Percentiles rank a stretch among this genome's conserved stretches.
These are phyloP conservation scores for Saturnispora diversa DNA, from an alignment of 805 yeast species.

Conservation along the genomic window DNA sequence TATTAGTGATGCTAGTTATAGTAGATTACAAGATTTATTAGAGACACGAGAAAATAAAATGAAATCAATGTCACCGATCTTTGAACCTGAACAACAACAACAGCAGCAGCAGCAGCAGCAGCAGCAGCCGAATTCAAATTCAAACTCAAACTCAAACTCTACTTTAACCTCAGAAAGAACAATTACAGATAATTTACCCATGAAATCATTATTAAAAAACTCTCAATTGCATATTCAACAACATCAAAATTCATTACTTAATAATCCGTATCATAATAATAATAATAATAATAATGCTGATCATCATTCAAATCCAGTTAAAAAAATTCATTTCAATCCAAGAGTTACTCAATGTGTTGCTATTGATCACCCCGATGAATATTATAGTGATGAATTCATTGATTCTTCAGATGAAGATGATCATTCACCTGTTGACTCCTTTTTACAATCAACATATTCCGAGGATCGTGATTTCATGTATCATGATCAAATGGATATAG, in stretches of 20 bases:
- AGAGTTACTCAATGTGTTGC: conserved; percentile 93
- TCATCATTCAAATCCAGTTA: not conserved
- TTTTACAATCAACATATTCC: conserved; percentile 10
- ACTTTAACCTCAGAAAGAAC: conserved; percentile 11
- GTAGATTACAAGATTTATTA: conserved; percentile 25
- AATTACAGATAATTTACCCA: conserved; percentile 9
- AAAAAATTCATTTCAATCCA: conserved; percentile 89
- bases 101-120: not conserved
- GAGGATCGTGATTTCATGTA: conserved; percentile 16
- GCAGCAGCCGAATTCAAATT: no score
- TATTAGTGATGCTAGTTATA: conserved; percentile 46
- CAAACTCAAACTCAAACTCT: conserved; percentile 8
- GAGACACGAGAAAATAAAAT: conserved; percentile 26
- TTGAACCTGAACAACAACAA: conserved; percentile 22
- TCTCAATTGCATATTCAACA: conserved; percentile 12
- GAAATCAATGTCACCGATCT: conserved; percentile 27
- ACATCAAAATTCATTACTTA: conserved; percentile 4
- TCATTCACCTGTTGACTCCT: conserved; percentile 13
- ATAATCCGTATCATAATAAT: not conserved
- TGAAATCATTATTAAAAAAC: conserved; percentile 15
- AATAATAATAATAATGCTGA: not conserved
- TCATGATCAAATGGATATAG: conserved; percentile 17
- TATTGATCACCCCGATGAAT: conserved; percentile 31
- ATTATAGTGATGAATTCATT: conserved; percentile 12
- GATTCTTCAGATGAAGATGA: conserved; percentile 20